Conservation (phyloP, 805 yeast genomes). For the Cyberlindnera saturnus region DNA sequence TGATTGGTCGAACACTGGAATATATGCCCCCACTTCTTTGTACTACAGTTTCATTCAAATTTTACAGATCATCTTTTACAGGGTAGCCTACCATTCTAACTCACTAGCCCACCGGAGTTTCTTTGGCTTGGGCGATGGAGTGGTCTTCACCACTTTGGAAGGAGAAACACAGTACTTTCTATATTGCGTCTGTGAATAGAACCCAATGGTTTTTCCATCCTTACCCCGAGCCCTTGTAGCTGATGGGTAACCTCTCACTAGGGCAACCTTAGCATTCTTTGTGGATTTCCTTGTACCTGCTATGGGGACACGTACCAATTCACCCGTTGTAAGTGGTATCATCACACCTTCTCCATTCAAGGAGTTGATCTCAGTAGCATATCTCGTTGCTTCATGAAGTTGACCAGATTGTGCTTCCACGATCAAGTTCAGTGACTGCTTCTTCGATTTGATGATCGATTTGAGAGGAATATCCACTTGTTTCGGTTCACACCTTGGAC, state of each 20-base stretch:
- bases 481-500: conserved; percentile 15
- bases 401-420: conserved; percentile 60
- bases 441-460: conserved; percentile 11
- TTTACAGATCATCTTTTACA: neutral
- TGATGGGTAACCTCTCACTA: conserved; percentile 13
- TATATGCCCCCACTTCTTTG: neutral
- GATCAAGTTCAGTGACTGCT: conserved; percentile 32
- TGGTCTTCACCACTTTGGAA: conserved; percentile 3
- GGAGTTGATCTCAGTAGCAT: conserved; percentile 64
- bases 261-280: conserved; percentile 13
- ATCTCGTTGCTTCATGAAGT: conserved; percentile 57
- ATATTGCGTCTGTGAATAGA: conserved; percentile 18
- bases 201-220: conserved; percentile 10
- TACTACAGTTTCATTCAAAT: neutral
- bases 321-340: conserved; percentile 50
- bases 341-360: conserved; percentile 58
- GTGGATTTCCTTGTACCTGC: conserved; percentile 11
- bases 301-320: conserved; percentile 52
- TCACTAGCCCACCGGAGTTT: conserved; percentile 20
- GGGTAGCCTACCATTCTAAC: conserved; percentile 11
- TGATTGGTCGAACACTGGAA: too few relatives aligned
- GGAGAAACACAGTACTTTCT: conserved; percentile 12
- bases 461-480: conserved; percentile 6
- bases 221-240: conserved; percentile 1
- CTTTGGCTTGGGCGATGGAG: conserved; percentile 4